Percentiles rank a stretch among this genome's conserved stretches.
Conservation (phyloP, 352 stramenopile species). For the Phytophthora tentaculata region DNA sequence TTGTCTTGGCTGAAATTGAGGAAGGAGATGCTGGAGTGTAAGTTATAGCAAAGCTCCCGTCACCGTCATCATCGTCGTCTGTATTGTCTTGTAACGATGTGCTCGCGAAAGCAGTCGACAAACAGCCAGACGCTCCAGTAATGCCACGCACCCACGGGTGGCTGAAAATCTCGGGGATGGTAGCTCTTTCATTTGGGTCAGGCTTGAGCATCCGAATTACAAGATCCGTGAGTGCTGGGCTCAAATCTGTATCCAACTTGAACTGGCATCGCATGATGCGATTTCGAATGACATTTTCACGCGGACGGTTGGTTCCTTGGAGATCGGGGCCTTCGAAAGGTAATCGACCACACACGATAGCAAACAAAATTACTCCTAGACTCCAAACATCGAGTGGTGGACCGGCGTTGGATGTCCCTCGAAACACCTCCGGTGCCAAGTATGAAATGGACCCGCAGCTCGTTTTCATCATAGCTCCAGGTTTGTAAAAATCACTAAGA, state of each 20-base stretch:
- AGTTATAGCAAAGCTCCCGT: constrained; percentile 57
- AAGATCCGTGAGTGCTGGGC: constrained; percentile 73
- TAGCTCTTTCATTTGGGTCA: constrained; percentile 79
- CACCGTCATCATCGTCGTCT: constrained; percentile 50
- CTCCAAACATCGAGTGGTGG: constrained; percentile 93
- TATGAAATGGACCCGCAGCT: constrained; percentile 90
- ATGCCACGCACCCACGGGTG: constrained; percentile 81
- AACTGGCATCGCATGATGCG: constrained; percentile 88
- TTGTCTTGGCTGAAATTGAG: constrained; percentile 25
- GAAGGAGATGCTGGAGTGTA: constrained; percentile 46
- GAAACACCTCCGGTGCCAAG: constrained; percentile 87
- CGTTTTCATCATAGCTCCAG: constrained; percentile 89
- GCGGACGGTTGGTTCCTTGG: constrained; percentile 71
- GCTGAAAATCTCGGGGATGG: constrained; percentile 87
- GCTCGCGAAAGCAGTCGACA: constrained; percentile 31
- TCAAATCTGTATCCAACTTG: constrained; percentile 81
- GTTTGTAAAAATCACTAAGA: constrained; percentile 88
- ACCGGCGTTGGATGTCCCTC: constrained; percentile 79
- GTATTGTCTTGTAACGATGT: constrained; percentile 31
- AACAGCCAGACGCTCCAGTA: constrained; percentile 35
- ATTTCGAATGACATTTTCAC: constrained; percentile 86
- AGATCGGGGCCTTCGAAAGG: constrained; percentile 87
- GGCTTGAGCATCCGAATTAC: constrained; percentile 81
- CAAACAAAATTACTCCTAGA: constrained; percentile 89
- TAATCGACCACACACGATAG: constrained; percentile 80